Evolutionary conservation across 2,329 filamentous ascomycete genomes (phyloP), one percentile per base, ranked within the genome.

Genomic region (Seiridium unicorne): DNA sequence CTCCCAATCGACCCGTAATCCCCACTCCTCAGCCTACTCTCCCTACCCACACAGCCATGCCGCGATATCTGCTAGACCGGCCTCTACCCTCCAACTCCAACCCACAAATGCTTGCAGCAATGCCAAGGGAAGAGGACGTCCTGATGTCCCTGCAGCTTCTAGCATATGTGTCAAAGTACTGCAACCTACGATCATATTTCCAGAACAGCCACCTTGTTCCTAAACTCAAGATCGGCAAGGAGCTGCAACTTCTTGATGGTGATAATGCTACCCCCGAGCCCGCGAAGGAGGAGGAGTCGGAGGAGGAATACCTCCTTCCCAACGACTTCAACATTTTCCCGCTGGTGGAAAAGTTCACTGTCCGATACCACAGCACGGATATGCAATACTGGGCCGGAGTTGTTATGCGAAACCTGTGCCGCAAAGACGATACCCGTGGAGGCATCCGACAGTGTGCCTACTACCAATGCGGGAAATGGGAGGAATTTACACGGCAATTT

Each of bases 311-410:
- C 72, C 79, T 96, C 34, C 83, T 96, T 6, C 91, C 93, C 11
- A 94, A 98, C 71, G 92, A 98, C 74, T 94, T 96, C 77, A 99
- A 99, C 76, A 96, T 99, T 66, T 99, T 99, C 77, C 95, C 95
- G 2, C 81, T 99, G 42, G 95, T 99, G 53, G 95, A 99, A 76
- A 98, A 97, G 75, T 99, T 98, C 73, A 99, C 95, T 4, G 92
- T 97, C 36, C 88, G 95, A 65, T 93, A 97, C 72, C 92, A 97
- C 76, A 93, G 91, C 65, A 91, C 92, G 61, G 93, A 97, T 73
- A 99, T 99, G 95, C 94, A 97, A 75, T 99, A 99, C 79, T 99
- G 95, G 95, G 95, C 95, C 18, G 95, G 94, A 63, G 95, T 99
- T 13, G 95, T 99, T 51, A 99, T 99, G 95, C 87, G 95, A 65